phyloP scores from a whole-genome alignment of 345 rosid genomes.

The Hevea brasiliensis region DNA sequence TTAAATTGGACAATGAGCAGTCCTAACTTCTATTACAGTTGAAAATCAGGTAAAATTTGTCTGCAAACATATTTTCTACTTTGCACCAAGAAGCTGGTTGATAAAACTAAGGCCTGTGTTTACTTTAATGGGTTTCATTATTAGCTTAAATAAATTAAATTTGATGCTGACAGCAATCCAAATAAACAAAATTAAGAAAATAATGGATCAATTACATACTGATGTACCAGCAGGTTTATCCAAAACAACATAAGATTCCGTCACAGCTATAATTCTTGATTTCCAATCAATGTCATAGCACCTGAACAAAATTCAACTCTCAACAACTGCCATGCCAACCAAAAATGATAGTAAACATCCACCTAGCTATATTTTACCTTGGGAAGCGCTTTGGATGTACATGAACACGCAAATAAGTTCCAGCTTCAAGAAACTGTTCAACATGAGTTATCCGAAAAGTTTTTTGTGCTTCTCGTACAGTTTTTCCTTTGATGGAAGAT shows the following conservation, averaged over 20 bases:
- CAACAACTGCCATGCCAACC: neutral
- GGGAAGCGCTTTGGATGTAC: slow-evolving; percentile 96
- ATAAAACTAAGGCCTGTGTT: neutral
- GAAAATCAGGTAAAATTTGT: too few relatives aligned
- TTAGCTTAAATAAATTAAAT: neutral
- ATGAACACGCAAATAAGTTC: slow-evolving; percentile 81
- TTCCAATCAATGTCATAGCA: slow-evolving; percentile 93
- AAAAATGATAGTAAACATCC: neutral
- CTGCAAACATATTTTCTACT: too few relatives aligned
- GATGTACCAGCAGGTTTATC: slow-evolving; percentile 96
- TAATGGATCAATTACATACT: slow-evolving; percentile 46
- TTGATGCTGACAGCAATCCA: neutral
- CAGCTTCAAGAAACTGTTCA: slow-evolving; percentile 68
- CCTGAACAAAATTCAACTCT: slow-evolving; percentile 37
- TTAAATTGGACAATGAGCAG: too few relatives aligned
- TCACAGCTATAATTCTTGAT: slow-evolving; percentile 65
- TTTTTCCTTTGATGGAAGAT: slow-evolving; percentile 76
- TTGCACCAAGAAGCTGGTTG: neutral
- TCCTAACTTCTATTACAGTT: too few relatives aligned
- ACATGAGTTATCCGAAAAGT: slow-evolving; percentile 70
- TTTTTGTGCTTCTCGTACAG: slow-evolving; percentile 85
- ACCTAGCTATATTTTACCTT: slow-evolving; percentile 40
- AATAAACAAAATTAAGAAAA: neutral
- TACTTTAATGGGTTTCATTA: neutral
- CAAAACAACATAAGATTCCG: slow-evolving; percentile 77